These are phyloP conservation scores for Trichoderma reesei DNA, from an alignment of 495 filamentous ascomycete genomes.

Conservation along the genomic window DNA sequence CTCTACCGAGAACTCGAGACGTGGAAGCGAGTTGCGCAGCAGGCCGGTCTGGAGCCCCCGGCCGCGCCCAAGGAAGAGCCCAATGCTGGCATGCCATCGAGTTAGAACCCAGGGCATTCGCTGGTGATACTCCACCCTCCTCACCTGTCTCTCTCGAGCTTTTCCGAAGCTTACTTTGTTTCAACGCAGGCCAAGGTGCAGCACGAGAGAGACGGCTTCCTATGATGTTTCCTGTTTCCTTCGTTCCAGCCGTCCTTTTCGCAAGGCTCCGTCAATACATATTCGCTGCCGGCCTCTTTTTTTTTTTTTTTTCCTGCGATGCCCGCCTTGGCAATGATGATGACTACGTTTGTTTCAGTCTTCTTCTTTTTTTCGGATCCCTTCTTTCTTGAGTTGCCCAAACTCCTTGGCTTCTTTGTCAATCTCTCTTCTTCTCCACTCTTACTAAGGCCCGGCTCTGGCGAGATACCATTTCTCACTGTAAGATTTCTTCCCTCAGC, in stretches of 20 bases:
- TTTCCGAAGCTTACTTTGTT: background rate
- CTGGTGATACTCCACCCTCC: slow-evolving; percentile 1
- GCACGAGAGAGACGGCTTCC: background rate
- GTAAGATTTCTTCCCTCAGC: background rate
- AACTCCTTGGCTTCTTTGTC: background rate
- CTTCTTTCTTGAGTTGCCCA: background rate
- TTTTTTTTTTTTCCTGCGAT: background rate
- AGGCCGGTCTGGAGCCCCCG: slow-evolving; percentile 52
- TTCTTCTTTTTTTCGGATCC: too few species aligned
- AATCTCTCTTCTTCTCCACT: background rate
- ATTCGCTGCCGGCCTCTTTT: background rate
- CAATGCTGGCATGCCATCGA: slow-evolving; percentile 11
- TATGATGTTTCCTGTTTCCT: background rate
- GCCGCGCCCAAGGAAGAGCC: slow-evolving; percentile 33
- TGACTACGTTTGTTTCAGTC: slow-evolving; percentile 8
- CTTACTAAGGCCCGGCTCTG: slow-evolving; percentile 4
- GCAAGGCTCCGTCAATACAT: background rate
- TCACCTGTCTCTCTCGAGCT: background rate
- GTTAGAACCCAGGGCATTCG: background rate
- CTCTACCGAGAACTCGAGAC: slow-evolving; percentile 68
- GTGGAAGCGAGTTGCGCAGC: slow-evolving; percentile 76
- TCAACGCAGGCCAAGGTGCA: background rate
- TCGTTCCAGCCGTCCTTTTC: background rate
- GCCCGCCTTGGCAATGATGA: background rate
- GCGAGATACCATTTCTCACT: slow-evolving; percentile 7